phyloP scores from a whole-genome alignment of 2,329 filamentous ascomycete species.

The Blastomyces parvus region DNA sequence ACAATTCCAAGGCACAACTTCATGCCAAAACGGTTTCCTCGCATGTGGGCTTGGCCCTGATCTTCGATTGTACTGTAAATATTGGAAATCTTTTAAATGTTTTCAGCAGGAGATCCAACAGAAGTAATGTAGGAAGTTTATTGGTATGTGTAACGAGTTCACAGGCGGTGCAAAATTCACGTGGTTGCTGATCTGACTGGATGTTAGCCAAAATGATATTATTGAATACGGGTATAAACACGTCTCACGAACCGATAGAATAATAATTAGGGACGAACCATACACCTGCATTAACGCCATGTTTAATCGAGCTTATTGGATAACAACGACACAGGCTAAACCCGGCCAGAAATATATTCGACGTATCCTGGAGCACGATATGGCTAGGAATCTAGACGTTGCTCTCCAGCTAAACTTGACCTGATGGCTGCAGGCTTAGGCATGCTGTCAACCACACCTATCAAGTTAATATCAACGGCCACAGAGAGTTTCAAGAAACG shows the following conservation, averaged over 20 bases:
- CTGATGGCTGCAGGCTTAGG: neutral
- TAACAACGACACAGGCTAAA: neutral
- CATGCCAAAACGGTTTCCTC: neutral
- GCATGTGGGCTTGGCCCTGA: neutral
- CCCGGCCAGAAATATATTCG: neutral
- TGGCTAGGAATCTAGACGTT: neutral
- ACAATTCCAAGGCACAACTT: neutral
- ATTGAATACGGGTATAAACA: neutral
- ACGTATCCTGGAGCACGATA: neutral
- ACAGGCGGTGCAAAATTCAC: neutral
- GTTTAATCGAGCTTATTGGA: neutral
- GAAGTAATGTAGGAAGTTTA: neutral
- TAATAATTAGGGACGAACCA: constrained; percentile 3
- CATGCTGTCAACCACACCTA: neutral
- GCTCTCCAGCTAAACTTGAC: neutral
- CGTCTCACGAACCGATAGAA: neutral
- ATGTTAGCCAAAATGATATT: neutral
- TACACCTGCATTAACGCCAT: constrained; percentile 1
- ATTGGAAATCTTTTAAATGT: neutral
- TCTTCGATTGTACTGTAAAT: neutral
- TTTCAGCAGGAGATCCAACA: neutral
- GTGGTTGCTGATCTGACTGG: neutral
- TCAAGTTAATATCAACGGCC: neutral
- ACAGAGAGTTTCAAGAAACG: neutral
- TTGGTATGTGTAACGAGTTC: constrained; percentile 3